These are phyloP conservation scores for Hortiboletus rubellus DNA, from an alignment of 1,284 basidiomycete genomes.

Conservation along the genomic window DNA sequence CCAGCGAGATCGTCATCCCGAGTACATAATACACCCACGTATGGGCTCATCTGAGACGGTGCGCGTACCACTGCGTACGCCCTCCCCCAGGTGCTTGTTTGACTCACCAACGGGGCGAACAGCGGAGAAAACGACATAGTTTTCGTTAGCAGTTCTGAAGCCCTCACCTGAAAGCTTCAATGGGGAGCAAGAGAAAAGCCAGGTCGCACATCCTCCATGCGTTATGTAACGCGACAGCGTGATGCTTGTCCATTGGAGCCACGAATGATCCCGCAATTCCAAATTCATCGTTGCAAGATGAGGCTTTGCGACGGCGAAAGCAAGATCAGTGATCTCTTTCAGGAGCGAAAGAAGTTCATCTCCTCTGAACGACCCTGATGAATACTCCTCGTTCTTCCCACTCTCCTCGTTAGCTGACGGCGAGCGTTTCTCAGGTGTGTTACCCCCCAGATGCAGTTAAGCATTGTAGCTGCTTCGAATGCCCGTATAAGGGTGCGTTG, in stretches of 20 bases:
- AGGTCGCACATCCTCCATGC: neutral
- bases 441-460: neutral
- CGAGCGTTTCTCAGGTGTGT: neutral
- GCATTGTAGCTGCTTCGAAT: neutral
- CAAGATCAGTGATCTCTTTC: slow-evolving; percentile 1
- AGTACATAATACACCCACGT: neutral
- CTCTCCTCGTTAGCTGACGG: neutral
- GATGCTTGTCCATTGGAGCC: neutral
- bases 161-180: neutral
- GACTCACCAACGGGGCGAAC: neutral
- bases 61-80: too few relatives aligned
- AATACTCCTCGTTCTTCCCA: neutral
- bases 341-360: neutral
- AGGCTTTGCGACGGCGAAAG: neutral
- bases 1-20: neutral
- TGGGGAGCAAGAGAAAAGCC: neutral
- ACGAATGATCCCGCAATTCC: neutral
- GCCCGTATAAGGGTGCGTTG: neutral
- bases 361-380: neutral
- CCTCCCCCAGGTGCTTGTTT: neutral
- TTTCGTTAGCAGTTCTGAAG: neutral
- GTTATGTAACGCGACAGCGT: neutral
- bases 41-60: neutral
- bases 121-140: neutral
- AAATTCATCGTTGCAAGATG: neutral